A percentile compares a stretch with the other conserved stretches of the same genome.
These are phyloP conservation scores for Talaromyces sp. DNA, from an alignment of 2,329 filamentous ascomycete genomes.

Conservation along the genomic window DNA sequence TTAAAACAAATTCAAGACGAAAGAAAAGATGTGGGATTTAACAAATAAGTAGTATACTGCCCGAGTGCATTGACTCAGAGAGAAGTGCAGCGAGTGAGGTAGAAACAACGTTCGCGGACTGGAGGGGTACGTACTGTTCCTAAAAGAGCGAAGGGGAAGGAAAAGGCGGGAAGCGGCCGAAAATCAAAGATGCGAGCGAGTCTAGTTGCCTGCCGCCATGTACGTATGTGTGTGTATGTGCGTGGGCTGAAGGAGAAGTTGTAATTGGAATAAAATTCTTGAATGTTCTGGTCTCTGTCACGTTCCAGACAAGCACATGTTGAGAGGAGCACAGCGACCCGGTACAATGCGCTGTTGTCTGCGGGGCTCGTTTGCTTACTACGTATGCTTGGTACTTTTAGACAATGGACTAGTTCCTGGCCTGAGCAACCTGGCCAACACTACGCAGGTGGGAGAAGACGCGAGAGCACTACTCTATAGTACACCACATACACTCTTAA, in stretches of 20 bases:
- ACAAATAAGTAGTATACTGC: neutral
- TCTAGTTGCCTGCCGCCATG: conserved; percentile 1
- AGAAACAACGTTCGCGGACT: conserved; percentile 5
- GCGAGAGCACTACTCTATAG: neutral
- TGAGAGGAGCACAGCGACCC: neutral
- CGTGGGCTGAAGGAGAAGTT: neutral
- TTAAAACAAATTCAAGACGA: neutral
- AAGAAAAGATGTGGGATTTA: neutral
- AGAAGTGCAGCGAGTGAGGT: neutral
- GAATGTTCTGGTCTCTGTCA: neutral
- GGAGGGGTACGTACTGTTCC: conserved; percentile 8
- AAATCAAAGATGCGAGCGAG: neutral
- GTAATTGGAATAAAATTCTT: neutral
- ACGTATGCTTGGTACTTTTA: too few species aligned
- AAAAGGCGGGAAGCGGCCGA: neutral
- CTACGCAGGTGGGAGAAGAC: neutral
- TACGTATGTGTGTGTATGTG: neutral
- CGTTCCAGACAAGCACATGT: conserved; percentile 11
- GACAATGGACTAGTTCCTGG: conserved; percentile 14
- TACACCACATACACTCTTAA: neutral
- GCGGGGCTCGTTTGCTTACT: neutral
- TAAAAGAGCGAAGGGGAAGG: neutral
- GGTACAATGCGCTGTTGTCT: neutral
- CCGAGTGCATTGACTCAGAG: neutral
- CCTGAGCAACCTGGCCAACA: neutral